Percentiles rank a stretch among this genome's conserved stretches.
These are phyloP conservation scores for Plenodomus biglobosus DNA, from an alignment of 2,329 filamentous ascomycete genomes.

Conservation along the genomic window DNA sequence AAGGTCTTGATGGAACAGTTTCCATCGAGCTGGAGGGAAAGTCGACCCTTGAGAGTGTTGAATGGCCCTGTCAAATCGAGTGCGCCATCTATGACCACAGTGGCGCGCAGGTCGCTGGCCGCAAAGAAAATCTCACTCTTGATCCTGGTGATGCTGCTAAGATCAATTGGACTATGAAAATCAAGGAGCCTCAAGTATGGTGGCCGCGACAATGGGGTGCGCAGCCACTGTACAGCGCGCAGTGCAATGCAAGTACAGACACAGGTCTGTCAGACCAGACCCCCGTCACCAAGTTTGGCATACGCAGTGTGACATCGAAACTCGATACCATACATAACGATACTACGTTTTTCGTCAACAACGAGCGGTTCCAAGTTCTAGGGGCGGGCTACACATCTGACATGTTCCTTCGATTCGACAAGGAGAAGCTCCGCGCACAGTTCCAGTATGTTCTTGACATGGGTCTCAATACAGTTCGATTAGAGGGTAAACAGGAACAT, in stretches of 20 bases:
- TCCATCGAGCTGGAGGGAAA: constrained; percentile 23
- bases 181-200: constrained; percentile 58
- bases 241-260: constrained; percentile 30
- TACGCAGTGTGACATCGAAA: constrained; percentile 56
- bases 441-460: constrained; percentile 60
- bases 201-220: constrained; percentile 63
- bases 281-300: constrained; percentile 51
- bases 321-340: constrained; percentile 56
- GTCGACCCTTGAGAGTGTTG: constrained; percentile 17
- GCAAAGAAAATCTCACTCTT: constrained; percentile 4
- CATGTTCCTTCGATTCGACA: constrained; percentile 62
- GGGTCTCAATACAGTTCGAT: constrained; percentile 63
- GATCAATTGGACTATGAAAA: constrained; percentile 8
- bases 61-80: constrained; percentile 8
- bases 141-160: background rate
- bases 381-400: constrained; percentile 64
- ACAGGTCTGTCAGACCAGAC: constrained; percentile 39
- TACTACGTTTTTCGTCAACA: constrained; percentile 59
- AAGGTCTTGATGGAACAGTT: constrained; percentile 19
- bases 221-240: constrained; percentile 55
- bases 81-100: constrained; percentile 15
- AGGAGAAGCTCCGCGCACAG: constrained; percentile 51
- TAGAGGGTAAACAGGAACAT: constrained; percentile 67
- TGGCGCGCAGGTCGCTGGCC: background rate
- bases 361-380: constrained; percentile 60